Evolutionary conservation across 2,329 filamentous ascomycete species (phyloP), one percentile per base, ranked within the genome.

Genomic region (Penicillium frequentans): DNA sequence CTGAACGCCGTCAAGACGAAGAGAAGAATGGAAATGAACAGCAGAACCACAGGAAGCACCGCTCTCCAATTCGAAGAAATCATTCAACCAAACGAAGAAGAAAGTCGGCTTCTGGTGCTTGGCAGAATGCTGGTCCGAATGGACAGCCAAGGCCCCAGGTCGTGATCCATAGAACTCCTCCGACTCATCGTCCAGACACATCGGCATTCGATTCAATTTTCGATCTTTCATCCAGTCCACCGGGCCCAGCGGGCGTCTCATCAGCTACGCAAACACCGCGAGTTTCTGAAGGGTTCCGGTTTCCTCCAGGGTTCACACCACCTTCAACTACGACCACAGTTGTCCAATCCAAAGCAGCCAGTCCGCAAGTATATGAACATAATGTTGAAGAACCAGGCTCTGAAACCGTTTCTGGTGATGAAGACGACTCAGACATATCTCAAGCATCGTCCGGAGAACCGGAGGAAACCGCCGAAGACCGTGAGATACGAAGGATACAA

Each of bases 181-280:
- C 63, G 10, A 54, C 26, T 48, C 23, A 46, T 21, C 39, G 26
- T 19, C 26, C 45, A 7, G 51, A 27, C 5, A n/a, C 27, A 6
- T 64, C 63, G 27, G 55, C 72, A 4, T 73, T 27, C 14, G 14
- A 23, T 39, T n/a, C 48, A 10, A 16, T 49, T 29, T 37, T 70
- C 44, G 70, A 78, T 56, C 58, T 75, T 24, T 69, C 68, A 7
- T 69, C 65, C 29, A 80, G 77, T 24, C 76, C 79, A 16, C 76
- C 77, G 31, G 67, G 66, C 19, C 76, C 77, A 31, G 70, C 69
- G 5, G 73, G 67, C 55, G 56, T 61, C 1, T 72, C 71, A 19
- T 73, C 73, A 2, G 53, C 49, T 6, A 56, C 61, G 39, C 58
- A 57, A 23, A 61, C 57, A 14, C 67, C 62, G 29, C 55, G 58